Evolutionary conservation across 495 filamentous ascomycete species (phyloP), one percentile per base, ranked within the genome.

Genomic region (Rhizodiscina lignyota): DNA sequence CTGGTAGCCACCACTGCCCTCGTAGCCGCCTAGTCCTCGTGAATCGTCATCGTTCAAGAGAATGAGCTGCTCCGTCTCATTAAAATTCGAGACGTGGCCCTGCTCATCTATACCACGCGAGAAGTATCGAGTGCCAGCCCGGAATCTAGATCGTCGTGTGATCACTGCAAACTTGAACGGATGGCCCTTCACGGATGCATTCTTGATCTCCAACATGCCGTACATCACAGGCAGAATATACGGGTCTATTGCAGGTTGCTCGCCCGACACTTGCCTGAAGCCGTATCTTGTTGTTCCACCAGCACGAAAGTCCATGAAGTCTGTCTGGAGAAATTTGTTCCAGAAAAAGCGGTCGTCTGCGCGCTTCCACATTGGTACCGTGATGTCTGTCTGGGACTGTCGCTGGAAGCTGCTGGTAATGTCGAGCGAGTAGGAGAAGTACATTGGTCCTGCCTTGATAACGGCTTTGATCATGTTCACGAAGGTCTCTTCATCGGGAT

Each of bases 261-360:
- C 68, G 2, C 72, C 74, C 23, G 71, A 67, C 32, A 51, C 49
- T 18, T 53, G 45, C 22, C 56, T 30, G 17, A 41, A 36, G 17
- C 50, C 47, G 24, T 43, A 43, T n/a, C 18, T 20, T 6, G 10
- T 18, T 11, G 10, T 16, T 8, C 50, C 37, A 11, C 66, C 62
- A 35, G 50, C 63, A 30, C 83, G 73, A 49, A 92, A 81, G 54
- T 92, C 70, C 41, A 97, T 94, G 31, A 97, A 57, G 43, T 96
- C 87, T 2, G 78, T 76, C 54, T 86, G 81, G 32, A 96, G 62
- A 49, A 93, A 91, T 35, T 75, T 73, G 54, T 97, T 97, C 87
- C 87, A 97, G 65, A 94, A 97, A 63, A 97, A 96, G 35, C 89
- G 77, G 47, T 97, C 86, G 57, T 97, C 89, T 35, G 91, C 81